These are phyloP conservation scores for Aspergillus niger DNA, from an alignment of 2,329 filamentous ascomycete species.

Conservation along the genomic window DNA sequence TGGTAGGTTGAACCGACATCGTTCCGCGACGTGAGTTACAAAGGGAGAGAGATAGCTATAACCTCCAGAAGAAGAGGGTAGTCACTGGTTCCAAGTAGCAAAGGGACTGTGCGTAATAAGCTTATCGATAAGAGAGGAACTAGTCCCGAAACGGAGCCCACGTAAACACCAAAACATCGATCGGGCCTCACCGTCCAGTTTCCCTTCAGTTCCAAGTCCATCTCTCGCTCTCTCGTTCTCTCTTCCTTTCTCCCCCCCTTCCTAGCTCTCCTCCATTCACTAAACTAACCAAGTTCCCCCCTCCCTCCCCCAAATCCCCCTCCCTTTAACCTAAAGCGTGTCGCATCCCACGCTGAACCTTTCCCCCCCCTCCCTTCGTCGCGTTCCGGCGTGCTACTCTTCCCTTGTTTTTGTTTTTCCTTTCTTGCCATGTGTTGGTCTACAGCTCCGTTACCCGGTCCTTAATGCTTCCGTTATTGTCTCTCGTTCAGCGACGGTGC, in stretches of 20 bases:
- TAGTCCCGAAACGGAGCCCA: conserved; percentile 39
- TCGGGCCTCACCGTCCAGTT: conserved; percentile 39
- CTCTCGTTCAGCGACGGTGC: conserved; percentile 6
- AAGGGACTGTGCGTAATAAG: conserved; percentile 32
- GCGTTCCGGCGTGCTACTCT: background rate
- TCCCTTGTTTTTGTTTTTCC: conserved; percentile 7
- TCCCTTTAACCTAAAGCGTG: background rate
- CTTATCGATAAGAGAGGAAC: conserved; percentile 46
- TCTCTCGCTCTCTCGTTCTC: conserved; percentile 15
- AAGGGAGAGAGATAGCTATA: conserved; percentile 33
- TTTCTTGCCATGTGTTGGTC: conserved; percentile 18
- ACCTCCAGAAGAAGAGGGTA: background rate
- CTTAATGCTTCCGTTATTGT: conserved; percentile 10
- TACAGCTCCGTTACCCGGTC: conserved; percentile 8
- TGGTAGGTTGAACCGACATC: too few relatives aligned
- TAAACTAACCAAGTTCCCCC: background rate
- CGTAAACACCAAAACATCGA: conserved; percentile 42
- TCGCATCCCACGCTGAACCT: background rate
- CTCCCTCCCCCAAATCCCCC: too few relatives aligned
- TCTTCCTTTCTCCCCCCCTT: conserved; percentile 9
- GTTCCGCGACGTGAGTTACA: background rate
- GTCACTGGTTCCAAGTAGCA: background rate
- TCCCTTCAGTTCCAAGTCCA: conserved; percentile 16
- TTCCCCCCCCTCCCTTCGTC: background rate
- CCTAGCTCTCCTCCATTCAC: conserved; percentile 6